Conservation (phyloP, 2,329 filamentous ascomycete species). For the Epichloe coenophiala region DNA sequence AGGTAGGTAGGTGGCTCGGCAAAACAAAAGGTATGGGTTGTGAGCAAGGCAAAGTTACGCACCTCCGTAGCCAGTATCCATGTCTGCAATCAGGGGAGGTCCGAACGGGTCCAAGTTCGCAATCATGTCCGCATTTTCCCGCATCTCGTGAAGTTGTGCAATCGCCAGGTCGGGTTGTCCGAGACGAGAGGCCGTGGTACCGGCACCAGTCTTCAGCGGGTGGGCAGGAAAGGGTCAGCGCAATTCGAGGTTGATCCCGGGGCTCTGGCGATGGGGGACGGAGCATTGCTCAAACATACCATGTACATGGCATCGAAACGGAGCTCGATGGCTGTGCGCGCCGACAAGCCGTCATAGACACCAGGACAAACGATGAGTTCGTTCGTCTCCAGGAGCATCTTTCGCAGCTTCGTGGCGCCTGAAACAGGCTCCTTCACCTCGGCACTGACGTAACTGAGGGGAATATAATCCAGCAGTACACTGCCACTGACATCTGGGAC, state of each 20-base stretch:
- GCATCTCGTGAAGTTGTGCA: conserved; percentile 50
- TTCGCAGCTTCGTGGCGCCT: conserved; percentile 24
- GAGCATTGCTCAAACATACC: conserved; percentile 26
- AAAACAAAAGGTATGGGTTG: too few species aligned
- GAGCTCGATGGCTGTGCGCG: conserved; percentile 45
- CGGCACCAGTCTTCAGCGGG: conserved; percentile 42
- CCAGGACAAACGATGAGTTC: conserved; percentile 46
- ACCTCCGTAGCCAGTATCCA: conserved; percentile 45
- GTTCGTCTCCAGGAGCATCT: conserved; percentile 25
- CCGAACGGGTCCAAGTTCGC: conserved; percentile 40
- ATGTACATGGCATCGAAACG: conserved; percentile 55
- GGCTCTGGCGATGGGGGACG: not conserved
- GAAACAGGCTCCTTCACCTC: conserved; percentile 8
- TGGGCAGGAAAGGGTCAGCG: not conserved
- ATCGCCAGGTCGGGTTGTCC: conserved; percentile 52
- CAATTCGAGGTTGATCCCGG: too few species aligned
- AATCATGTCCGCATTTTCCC: conserved; percentile 48
- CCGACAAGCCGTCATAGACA: conserved; percentile 55
- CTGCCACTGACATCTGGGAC: not conserved
- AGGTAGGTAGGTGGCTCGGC: not conserved
- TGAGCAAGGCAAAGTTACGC: conserved; percentile 5
- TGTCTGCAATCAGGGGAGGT: conserved; percentile 49
- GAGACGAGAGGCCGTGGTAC: conserved; percentile 46
- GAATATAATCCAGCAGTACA: not conserved
- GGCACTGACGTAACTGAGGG: conserved; percentile 5